phyloP scores from a whole-genome alignment of 805 yeast genomes.

The Metschnikowia cerradonensis region DNA sequence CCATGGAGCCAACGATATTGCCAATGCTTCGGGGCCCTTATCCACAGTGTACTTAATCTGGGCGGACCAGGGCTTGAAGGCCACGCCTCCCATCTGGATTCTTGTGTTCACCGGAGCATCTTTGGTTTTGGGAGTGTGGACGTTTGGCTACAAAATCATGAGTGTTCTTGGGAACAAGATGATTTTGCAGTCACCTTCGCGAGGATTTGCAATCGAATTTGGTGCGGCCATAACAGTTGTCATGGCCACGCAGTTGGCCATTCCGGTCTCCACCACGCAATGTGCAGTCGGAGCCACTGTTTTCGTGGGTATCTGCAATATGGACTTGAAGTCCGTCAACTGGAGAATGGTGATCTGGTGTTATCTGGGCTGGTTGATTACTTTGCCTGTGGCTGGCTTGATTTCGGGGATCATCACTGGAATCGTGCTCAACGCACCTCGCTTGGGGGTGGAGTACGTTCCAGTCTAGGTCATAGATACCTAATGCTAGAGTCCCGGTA shows the following conservation, averaged over 20 bases:
- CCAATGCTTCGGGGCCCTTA: constrained; percentile 75
- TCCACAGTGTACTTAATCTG: constrained; percentile 62
- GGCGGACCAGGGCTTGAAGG: constrained; percentile 48
- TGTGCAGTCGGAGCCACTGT: constrained; percentile 77
- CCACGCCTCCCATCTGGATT: constrained; percentile 70
- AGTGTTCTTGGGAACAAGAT: constrained; percentile 67
- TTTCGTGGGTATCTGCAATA: constrained; percentile 69
- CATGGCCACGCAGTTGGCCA: constrained; percentile 67
- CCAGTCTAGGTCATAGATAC: constrained; percentile 3
- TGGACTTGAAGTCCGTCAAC: constrained; percentile 58
- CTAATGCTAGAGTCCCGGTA: too few relatives aligned
- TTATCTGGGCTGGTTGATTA: constrained; percentile 67
- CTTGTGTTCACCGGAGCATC: constrained; percentile 64
- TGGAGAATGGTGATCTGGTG: constrained; percentile 77
- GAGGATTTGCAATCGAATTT: constrained; percentile 73
- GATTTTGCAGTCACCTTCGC: constrained; percentile 71
- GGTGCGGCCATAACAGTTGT: constrained; percentile 76
- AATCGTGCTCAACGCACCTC: constrained; percentile 62
- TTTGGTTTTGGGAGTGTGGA: constrained; percentile 66
- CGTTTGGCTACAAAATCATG: constrained; percentile 69
- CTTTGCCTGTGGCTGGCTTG: constrained; percentile 70
- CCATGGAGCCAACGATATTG: constrained; percentile 77
- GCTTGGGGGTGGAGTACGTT: constrained; percentile 28
- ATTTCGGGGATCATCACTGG: constrained; percentile 65
- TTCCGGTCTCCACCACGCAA: constrained; percentile 77